These are phyloP conservation scores for Cryptococcus sp. DNA, from an alignment of 1,284 basidiomycete species.

Conservation along the genomic window DNA sequence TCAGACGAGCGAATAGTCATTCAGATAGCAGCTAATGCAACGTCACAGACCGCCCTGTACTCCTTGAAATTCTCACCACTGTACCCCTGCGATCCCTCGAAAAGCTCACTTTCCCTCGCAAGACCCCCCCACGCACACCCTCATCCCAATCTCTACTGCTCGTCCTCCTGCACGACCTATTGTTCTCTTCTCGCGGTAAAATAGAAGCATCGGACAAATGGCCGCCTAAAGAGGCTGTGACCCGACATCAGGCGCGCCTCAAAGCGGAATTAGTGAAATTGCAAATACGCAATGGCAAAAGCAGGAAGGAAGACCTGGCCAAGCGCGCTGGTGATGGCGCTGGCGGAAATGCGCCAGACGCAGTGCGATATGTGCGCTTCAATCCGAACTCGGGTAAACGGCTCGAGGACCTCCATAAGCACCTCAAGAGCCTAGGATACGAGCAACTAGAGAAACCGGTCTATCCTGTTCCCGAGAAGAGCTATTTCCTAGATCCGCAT, in stretches of 20 bases:
- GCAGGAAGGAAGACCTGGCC: constrained; percentile 66
- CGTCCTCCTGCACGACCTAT: constrained; percentile 82
- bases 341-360: no score
- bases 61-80: constrained; percentile 61
- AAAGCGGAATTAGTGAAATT: constrained; percentile 78
- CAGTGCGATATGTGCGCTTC: constrained; percentile 82
- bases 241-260: constrained; percentile 84
- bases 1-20: background rate
- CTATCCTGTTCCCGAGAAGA: constrained; percentile 42
- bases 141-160: constrained; percentile 68
- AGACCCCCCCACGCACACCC: constrained; percentile 34
- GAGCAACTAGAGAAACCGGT: constrained; percentile 27
- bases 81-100: constrained; percentile 74
- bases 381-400: constrained; percentile 63
- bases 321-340: constrained; percentile 36
- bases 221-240: constrained; percentile 75
- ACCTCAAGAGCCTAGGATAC: constrained; percentile 18
- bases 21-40: background rate
- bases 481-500: constrained; percentile 72
- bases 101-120: constrained; percentile 64
- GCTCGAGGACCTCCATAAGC: constrained; percentile 24
- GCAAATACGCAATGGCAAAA: constrained; percentile 75
- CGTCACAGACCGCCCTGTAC: constrained; percentile 19
- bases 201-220: constrained; percentile 83
- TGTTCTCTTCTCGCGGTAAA: constrained; percentile 65